Percentiles rank a stretch among this genome's conserved stretches.
These are phyloP conservation scores for Agarophyton chilense DNA, from an alignment of 23 red algal species.

Conservation along the genomic window DNA sequence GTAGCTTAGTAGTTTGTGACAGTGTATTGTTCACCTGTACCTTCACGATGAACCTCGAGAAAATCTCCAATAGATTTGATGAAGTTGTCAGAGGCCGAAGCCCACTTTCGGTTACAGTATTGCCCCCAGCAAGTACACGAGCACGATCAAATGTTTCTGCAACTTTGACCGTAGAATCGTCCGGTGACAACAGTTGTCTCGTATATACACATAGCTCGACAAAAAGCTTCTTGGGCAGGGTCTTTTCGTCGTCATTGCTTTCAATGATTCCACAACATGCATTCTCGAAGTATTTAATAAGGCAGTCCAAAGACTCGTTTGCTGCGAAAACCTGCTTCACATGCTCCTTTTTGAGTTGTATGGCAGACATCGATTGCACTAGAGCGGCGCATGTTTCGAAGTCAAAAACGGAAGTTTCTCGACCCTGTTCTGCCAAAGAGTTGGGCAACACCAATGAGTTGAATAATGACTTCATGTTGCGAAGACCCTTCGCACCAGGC, in stretches of 20 bases:
- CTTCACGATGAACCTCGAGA: background rate
- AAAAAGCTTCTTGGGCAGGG: constrained; percentile 11
- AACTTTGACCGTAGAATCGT: constrained; percentile 26
- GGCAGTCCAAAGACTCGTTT: constrained; percentile 10
- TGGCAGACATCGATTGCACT: background rate
- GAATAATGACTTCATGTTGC: constrained; percentile 11
- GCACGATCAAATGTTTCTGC: constrained; percentile 54
- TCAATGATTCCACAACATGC: background rate
- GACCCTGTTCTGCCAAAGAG: background rate
- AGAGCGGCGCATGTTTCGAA: background rate
- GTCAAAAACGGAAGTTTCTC: background rate
- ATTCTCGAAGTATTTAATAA: constrained; percentile 7
- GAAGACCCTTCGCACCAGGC: background rate
- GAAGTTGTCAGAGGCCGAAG: constrained; percentile 24
- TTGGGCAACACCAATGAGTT: background rate
- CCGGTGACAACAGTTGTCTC: constrained; percentile 35
- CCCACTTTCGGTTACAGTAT: constrained; percentile 49
- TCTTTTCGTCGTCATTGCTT: background rate
- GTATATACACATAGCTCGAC: background rate
- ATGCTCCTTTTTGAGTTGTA: constrained; percentile 24
- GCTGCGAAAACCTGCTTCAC: constrained; percentile 37
- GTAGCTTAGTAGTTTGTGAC: background rate
- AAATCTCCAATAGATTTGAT: background rate
- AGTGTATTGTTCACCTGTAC: background rate
- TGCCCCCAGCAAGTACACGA: constrained; percentile 35